A percentile compares a stretch with the other conserved stretches of the same genome.
phyloP scores from a whole-genome alignment of 1,284 basidiomycete genomes.

The Fistulinella staudtii region DNA sequence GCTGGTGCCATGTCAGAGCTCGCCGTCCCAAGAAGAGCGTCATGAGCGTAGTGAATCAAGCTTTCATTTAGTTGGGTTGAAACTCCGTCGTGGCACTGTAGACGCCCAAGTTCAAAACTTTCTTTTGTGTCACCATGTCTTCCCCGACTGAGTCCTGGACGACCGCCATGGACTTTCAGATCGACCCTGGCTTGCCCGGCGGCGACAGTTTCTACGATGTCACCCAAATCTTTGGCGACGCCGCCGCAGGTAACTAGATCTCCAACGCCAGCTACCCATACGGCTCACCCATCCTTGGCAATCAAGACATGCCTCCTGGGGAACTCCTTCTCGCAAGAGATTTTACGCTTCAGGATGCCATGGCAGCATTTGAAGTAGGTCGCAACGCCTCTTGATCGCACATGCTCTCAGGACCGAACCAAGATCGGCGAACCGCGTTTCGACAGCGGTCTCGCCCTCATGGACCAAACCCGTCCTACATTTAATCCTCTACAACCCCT shows the following conservation, averaged over 20 bases:
- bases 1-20: slow-evolving; percentile 4
- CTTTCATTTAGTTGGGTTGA: slow-evolving; percentile 20
- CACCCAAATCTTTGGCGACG: slow-evolving; percentile 53
- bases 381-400: neutral
- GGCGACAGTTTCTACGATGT: slow-evolving; percentile 59
- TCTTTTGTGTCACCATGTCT: slow-evolving; percentile 3
- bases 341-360: slow-evolving; percentile 77
- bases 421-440: slow-evolving; percentile 89
- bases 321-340: slow-evolving; percentile 66
- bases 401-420: slow-evolving; percentile 12
- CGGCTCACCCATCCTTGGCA: slow-evolving; percentile 9
- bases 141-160: slow-evolving; percentile 6
- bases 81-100: slow-evolving; percentile 24
- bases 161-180: slow-evolving; percentile 17
- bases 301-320: slow-evolving; percentile 61
- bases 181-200: slow-evolving; percentile 42
- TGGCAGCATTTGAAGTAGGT: slow-evolving; percentile 83
- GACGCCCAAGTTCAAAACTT: neutral
- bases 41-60: neutral
- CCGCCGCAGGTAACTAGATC: slow-evolving; percentile 49
- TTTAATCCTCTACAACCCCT: slow-evolving; percentile 69
- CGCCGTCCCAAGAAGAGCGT: slow-evolving; percentile 4
- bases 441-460: slow-evolving; percentile 72
- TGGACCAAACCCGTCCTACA: slow-evolving; percentile 39
- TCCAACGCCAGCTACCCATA: neutral